A percentile compares a stretch with the other conserved stretches of the same genome.
phyloP scores from a whole-genome alignment of 2,329 filamentous ascomycete genomes.

The Diaporthe citrichinensis region DNA sequence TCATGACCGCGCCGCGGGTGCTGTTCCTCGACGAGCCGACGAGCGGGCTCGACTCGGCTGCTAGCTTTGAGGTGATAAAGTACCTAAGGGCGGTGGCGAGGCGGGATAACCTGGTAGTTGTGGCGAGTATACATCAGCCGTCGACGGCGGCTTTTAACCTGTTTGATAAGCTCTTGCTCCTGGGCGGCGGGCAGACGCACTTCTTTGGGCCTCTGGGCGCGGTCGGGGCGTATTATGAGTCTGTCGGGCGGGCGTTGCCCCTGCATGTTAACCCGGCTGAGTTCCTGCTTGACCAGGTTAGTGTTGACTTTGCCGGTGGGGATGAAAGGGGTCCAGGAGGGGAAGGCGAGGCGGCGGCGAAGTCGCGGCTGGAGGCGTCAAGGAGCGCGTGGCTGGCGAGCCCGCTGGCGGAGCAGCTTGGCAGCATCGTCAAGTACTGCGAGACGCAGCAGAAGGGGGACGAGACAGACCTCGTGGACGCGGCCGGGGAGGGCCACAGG shows the following conservation, averaged over 20 bases:
- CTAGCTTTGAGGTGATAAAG: conserved; percentile 81
- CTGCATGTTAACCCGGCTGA: conserved; percentile 84
- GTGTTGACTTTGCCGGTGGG: conserved; percentile 78
- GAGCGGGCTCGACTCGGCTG: conserved; percentile 84
- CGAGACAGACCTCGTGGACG: conserved; percentile 38
- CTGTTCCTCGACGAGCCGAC: conserved; percentile 90
- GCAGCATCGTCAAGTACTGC: conserved; percentile 44
- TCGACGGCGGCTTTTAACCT: conserved; percentile 84
- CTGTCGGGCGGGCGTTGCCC: conserved; percentile 74
- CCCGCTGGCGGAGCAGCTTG: conserved; percentile 43
- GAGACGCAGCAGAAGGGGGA: conserved; percentile 50
- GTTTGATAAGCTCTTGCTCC: conserved; percentile 83
- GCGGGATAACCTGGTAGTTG: conserved; percentile 80
- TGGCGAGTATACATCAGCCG: conserved; percentile 89
- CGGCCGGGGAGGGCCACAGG: conserved; percentile 49
- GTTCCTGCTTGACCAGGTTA: conserved; percentile 83
- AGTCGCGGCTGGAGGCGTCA: conserved; percentile 65
- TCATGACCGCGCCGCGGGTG: conserved; percentile 85
- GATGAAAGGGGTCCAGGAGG: conserved; percentile 52
- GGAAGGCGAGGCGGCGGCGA: not conserved
- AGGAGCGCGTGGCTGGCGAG: conserved; percentile 70
- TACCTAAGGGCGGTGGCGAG: conserved; percentile 78
- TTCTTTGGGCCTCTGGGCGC: conserved; percentile 77
- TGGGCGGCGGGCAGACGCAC: conserved; percentile 78
- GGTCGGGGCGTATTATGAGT: conserved; percentile 74